Base-by-base conservation (phyloP, 192 early-diverging fungal genomes). In the Coemansia furcata region DNA sequence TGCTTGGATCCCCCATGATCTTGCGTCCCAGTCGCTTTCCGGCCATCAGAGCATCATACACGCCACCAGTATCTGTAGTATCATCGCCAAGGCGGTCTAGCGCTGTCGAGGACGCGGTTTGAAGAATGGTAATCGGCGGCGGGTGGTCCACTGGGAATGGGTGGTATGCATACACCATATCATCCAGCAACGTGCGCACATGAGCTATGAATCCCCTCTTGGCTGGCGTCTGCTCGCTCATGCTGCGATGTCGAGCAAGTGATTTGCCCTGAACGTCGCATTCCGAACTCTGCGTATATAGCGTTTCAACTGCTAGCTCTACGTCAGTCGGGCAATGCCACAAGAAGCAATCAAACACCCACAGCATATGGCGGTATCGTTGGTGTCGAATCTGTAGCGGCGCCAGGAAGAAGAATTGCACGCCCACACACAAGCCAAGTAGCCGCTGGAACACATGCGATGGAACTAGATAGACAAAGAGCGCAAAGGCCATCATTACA, bases 251-350 rank as follows among this genome's bases (percentile, higher is more conserved):
- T 6, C 19, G 26, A 33, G 36, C 36, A 38, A 39, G 36, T 36
- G 58, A 21, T n/a, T 39, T 60, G 58, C 37, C 35, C 35, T 23
- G 21, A 39, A 36, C 42, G 21, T n/a, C 33, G 11, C 60, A 38
- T 33, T 36, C 30, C 12, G 26, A 52, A n/a, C 39, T 35, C 9
- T 58, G 65, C 49, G 62, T 71, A 21, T 83, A 83, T 50, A 83
- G 66, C 30, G 72, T 69, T 9, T 83, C 80, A 17, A 77, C 55
- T 14, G 80, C 72, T 11, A 77, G 60, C 68, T 84, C 82, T 4
- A 76, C 66, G 58, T 84, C 82, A 17, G 73, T 79, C 39, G 82
- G 82, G 14, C 64, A 76, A 42, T 84, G 73, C 82, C 82, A 84
- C 39, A 84, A 39, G 32, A 84, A 49, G 35, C 77, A 68, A 52